These are phyloP conservation scores for Solanum verrucosum DNA, from an alignment of 257 asterid species.

Conservation along the genomic window DNA sequence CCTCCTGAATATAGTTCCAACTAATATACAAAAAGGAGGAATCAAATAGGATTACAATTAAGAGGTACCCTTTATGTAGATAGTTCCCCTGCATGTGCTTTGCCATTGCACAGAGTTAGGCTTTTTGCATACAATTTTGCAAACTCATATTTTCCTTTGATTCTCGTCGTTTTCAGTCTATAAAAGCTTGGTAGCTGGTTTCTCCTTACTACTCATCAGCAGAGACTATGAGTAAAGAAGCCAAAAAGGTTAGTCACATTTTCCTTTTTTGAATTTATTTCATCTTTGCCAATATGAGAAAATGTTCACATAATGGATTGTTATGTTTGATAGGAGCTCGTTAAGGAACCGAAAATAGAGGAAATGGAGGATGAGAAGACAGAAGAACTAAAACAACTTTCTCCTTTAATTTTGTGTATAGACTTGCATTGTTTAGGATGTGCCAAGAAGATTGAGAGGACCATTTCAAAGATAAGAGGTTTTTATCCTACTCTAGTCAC, in stretches of 20 bases:
- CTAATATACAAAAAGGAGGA: not conserved
- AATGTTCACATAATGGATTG: not conserved
- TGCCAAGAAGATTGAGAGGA: slow-evolving; percentile 75
- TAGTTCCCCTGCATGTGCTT: slow-evolving; percentile 68
- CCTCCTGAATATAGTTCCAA: not conserved
- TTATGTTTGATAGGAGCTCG: not conserved
- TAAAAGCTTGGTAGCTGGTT: not conserved
- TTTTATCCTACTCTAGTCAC: not conserved
- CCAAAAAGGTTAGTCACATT: slow-evolving; percentile 24
- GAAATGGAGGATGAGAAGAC: not conserved
- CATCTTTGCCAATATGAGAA: not conserved
- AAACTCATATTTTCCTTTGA: slow-evolving; percentile 7
- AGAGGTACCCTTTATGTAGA: not conserved
- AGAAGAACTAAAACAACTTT: slow-evolving; percentile 31
- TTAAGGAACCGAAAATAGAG: not conserved
- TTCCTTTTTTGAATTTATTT: not conserved
- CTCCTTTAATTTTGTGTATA: slow-evolving; percentile 50
- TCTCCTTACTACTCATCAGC: not conserved
- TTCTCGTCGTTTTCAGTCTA: slow-evolving; percentile 11
- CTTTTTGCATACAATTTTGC: slow-evolving; percentile 32
- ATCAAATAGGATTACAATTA: not conserved
- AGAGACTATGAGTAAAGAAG: slow-evolving; percentile 54
- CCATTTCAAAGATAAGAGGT: slow-evolving; percentile 72
- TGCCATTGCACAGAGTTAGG: slow-evolving; percentile 42
- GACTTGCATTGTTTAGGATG: slow-evolving; percentile 89